Evolutionary conservation across 202 grass and related monocot genomes (phyloP).

Genomic region (Elaeis oleifera): DNA sequence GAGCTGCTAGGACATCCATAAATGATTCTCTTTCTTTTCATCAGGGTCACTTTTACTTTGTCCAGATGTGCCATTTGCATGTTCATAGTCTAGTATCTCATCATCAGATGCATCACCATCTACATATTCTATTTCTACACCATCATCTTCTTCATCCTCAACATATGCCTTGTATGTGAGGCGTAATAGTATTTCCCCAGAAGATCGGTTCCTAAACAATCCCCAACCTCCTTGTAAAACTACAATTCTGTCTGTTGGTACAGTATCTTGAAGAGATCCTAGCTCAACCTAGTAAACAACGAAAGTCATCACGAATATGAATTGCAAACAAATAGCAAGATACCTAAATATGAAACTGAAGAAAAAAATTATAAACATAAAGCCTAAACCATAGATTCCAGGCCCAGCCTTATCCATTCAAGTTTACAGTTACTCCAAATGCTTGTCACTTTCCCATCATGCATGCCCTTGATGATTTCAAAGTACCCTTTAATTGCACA

Average conservation of each 20-base stretch:
- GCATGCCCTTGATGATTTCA: no score
- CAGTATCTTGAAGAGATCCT: conserved; percentile 87
- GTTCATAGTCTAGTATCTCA: conserved; percentile 45
- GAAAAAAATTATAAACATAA: background rate
- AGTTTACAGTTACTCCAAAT: no score
- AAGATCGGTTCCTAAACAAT: conserved; percentile 39
- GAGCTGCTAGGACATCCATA: conserved; percentile 81
- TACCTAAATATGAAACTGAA: background rate
- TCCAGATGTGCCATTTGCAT: conserved; percentile 7
- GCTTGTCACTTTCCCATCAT: no score
- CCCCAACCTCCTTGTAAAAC: conserved; percentile 61
- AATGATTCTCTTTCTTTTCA: conserved; percentile 73
- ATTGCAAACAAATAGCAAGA: background rate
- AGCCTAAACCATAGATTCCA: no score
- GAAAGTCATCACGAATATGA: background rate
- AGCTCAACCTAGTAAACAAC: conserved; percentile 59
- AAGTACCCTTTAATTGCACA: no score
- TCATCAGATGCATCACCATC: conserved; percentile 42
- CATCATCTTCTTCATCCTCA: conserved; percentile 86
- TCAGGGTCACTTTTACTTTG: conserved; percentile 5
- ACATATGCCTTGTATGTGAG: conserved; percentile 94
- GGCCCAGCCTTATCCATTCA: no score
- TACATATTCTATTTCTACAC: conserved; percentile 25
- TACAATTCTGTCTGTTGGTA: conserved; percentile 83
- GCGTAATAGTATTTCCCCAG: conserved; percentile 75